A percentile compares a stretch with the other conserved stretches of the same genome.
phyloP scores from a whole-genome alignment of 2,329 filamentous ascomycete genomes.

The Rutstroemia sp. region DNA sequence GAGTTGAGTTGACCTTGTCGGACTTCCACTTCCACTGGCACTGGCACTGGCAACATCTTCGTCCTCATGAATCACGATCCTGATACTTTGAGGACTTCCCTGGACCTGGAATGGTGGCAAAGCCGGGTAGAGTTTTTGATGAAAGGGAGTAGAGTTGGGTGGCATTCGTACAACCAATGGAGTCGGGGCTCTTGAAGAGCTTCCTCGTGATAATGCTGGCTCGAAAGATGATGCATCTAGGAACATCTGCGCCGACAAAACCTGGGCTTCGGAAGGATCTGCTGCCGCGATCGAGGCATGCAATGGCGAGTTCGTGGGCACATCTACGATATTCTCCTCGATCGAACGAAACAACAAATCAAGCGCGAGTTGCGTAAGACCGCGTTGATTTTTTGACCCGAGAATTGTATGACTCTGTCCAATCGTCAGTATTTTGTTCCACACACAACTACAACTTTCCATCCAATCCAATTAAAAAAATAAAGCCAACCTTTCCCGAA shows the following conservation, averaged over 20 bases:
- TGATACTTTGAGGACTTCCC: conserved; percentile 27
- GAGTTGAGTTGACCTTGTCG: too few species aligned
- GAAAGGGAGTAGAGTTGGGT: conserved; percentile 10
- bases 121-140: conserved; percentile 19
- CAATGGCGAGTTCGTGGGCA: conserved; percentile 48
- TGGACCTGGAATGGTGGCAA: conserved; percentile 12
- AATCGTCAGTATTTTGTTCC: not conserved
- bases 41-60: conserved; percentile 3
- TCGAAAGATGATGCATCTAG: conserved; percentile 75
- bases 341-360: conserved; percentile 85
- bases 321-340: conserved; percentile 60
- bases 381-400: conserved; percentile 77
- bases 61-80: conserved; percentile 15
- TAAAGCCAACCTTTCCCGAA: conserved; percentile 74
- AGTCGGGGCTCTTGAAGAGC: conserved; percentile 55
- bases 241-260: conserved; percentile 68
- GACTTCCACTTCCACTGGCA: conserved; percentile 9
- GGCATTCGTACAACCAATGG: conserved; percentile 56
- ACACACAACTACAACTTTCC: not conserved
- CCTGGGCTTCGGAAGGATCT: conserved; percentile 73
- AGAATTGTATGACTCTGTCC: conserved; percentile 87
- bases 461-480: not conserved
- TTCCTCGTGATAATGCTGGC: conserved; percentile 46
- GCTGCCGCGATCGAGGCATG: conserved; percentile 68
- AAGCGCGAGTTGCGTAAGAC: conserved; percentile 83